Evolutionary conservation across 2,329 filamentous ascomycete genomes (phyloP), one percentile per base, ranked within the genome.

Genomic region (Penicillium sp.): DNA sequence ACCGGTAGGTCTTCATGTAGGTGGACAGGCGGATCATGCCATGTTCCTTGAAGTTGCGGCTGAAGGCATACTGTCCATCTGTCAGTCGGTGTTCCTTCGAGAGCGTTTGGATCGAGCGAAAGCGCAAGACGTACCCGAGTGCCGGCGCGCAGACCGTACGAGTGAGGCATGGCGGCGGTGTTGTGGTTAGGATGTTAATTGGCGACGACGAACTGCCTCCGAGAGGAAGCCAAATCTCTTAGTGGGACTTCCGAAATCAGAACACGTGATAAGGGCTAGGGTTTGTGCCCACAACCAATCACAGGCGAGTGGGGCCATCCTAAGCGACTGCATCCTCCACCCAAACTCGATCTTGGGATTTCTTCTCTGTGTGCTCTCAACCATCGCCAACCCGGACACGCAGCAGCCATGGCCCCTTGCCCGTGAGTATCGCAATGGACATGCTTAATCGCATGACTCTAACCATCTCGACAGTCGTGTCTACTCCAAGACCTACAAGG

Each of bases 401-500:
- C 52, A 52, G 61, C 62, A 66, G 60, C 60, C 54, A 66, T 66
- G 62, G 62, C 64, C 56, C 57, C 62, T 55, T 54, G 57, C 48
- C 58, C 60, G 62, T 67, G 62, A 66, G 65, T 68, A 62, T 53
- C 39, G 28, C 30, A 50, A 55, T 52, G 31, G 38, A 42, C 29
- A 37, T 27, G 44, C 39, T 52, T 59, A 62, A 65, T 61, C 66
- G 68, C 45, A 54, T 45, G 18, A 36, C 46, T 59, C 57, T 61
- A 58, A 63, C 44, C 16, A 35, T 45, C 28, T 41, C 31, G 51
- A 35, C 51, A 69, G 65, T 59, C 74, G 82, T 70, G 84, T 83
- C 64, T 95, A 95, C 79, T 93, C 85, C 71, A 98, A 98, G 87
- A 98, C 92, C 80, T 93, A 93, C 73, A 95, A 94, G 84, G 88